Base-by-base conservation (phyloP, 108 stramenopile genomes). In the Skeletonema potamos region DNA sequence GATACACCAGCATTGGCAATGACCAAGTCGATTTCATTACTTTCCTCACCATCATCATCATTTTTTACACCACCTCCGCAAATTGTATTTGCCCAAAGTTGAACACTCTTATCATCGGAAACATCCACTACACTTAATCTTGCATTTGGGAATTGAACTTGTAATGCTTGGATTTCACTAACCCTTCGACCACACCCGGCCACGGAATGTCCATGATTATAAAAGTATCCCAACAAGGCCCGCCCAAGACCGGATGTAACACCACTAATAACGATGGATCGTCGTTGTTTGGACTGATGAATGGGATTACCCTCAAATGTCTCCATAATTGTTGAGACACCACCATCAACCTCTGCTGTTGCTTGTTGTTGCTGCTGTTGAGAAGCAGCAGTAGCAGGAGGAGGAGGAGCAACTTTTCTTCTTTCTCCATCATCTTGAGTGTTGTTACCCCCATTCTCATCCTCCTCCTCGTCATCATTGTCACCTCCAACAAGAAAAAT, bases 201-300 rank as follows among this genome's bases (percentile, higher is more conserved):
- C 4, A 68, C 67, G 26, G 56, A 18, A 57, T 58, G 67, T 17
- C 67, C 67, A 17, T 68, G 36, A 36, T 37, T 68, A 20, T 28
- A 57, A 33, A 32, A 68, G 26, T 58, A 58, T 13, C 30, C 58
- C 6, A 58, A 28, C 17, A 68, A 41, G 1, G 56, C 67, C 8
- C 56, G 67, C 6, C 67, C 67, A 17, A 26, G 55, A 41, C 39
- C 34, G 10, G 37, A 43, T 37, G 57, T 43, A 15, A 68, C 57
- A 15, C 41, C 67, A 28, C 57, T 41, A 17, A 68, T 58, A n/a
- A 68, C 67, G 10, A 68, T 68, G 17, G 34, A 58, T 27, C 67
- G 56, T n/a, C n/a, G n/a, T n/a, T n/a, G n/a, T 33, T 32, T 51
- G 0, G 48, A 8, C 9, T 51, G 48, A 22, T 51, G 20, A 22